These are phyloP conservation scores for Lactuca saligna DNA, from an alignment of 129 eudicot genomes.

Conservation along the genomic window DNA sequence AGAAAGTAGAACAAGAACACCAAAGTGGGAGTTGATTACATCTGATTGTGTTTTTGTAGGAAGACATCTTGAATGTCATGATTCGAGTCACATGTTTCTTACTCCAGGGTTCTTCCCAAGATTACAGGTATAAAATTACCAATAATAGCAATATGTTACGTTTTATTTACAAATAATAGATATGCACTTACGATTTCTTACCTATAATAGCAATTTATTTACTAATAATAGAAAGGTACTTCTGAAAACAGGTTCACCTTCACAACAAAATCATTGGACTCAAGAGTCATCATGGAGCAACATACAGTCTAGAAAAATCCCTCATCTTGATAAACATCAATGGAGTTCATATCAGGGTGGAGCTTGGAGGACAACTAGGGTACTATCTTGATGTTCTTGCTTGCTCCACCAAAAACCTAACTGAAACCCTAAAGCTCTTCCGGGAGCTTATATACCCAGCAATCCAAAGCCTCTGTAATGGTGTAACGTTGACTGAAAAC, in stretches of 20 bases:
- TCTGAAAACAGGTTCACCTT: slow-evolving; percentile 62
- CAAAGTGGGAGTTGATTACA: slow-evolving; percentile 62
- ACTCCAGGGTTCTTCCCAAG: slow-evolving; percentile 83
- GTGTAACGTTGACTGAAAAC: slow-evolving; percentile 60
- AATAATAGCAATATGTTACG: no score
- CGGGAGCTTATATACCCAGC: slow-evolving; percentile 79
- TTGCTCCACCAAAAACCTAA: slow-evolving; percentile 74
- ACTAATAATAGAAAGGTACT: background rate
- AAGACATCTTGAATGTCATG: slow-evolving; percentile 85
- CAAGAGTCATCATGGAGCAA: slow-evolving; percentile 80
- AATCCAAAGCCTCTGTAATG: slow-evolving; percentile 70
- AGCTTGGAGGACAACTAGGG: slow-evolving; percentile 80
- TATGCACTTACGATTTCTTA: no score
- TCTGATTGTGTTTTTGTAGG: slow-evolving; percentile 68
- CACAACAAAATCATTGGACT: slow-evolving; percentile 67
- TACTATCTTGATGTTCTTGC: slow-evolving; percentile 70
- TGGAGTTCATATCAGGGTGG: slow-evolving; percentile 69
- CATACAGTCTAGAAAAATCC: slow-evolving; percentile 73
- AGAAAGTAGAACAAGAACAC: slow-evolving; percentile 68
- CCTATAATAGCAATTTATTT: no score
- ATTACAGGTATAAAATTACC: slow-evolving; percentile 51
- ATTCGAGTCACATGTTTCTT: slow-evolving; percentile 79
- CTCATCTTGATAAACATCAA: slow-evolving; percentile 67
- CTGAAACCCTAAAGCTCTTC: slow-evolving; percentile 75
- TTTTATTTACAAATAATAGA: no score